Evolutionary conservation across 768 basidiomycete species (phyloP).

Genomic region (Russula griseocarnosa): DNA sequence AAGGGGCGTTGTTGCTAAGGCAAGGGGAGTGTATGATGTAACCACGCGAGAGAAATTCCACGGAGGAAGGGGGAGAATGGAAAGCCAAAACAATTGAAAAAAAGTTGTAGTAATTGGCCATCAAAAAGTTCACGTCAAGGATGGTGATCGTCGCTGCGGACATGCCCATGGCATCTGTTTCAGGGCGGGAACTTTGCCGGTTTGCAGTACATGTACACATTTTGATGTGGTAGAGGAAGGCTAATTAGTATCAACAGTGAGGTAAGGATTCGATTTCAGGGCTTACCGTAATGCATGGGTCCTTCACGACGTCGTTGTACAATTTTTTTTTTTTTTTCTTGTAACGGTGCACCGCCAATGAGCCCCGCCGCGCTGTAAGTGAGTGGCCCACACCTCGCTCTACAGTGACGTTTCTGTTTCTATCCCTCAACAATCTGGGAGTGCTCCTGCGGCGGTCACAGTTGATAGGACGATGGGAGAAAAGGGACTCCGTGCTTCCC

Average conservation of each 20-base stretch:
- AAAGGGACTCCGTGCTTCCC: neutral
- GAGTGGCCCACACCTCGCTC: neutral
- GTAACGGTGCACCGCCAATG: neutral
- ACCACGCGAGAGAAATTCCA: neutral
- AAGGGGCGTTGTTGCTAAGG: conserved; percentile 6
- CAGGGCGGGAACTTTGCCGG: conserved; percentile 1
- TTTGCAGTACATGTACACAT: neutral
- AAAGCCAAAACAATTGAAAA: neutral
- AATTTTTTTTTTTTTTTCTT: neutral
- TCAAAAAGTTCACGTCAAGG: neutral
- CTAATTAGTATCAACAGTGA: conserved; percentile 6
- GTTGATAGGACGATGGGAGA: neutral
- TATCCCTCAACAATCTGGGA: neutral
- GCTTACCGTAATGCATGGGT: neutral
- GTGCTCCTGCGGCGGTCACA: conserved; percentile 12
- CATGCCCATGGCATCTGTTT: conserved; percentile 4
- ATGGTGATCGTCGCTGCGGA: conserved; percentile 9
- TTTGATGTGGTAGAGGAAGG: neutral
- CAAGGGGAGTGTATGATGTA: neutral
- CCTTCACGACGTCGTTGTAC: neutral
- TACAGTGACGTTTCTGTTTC: neutral
- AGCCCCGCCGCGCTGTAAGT: neutral
- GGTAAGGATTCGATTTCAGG: neutral
- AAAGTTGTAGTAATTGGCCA: neutral
- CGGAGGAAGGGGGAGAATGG: neutral